phyloP scores from a whole-genome alignment of 495 filamentous ascomycete species.

The Letharia columbiana region DNA sequence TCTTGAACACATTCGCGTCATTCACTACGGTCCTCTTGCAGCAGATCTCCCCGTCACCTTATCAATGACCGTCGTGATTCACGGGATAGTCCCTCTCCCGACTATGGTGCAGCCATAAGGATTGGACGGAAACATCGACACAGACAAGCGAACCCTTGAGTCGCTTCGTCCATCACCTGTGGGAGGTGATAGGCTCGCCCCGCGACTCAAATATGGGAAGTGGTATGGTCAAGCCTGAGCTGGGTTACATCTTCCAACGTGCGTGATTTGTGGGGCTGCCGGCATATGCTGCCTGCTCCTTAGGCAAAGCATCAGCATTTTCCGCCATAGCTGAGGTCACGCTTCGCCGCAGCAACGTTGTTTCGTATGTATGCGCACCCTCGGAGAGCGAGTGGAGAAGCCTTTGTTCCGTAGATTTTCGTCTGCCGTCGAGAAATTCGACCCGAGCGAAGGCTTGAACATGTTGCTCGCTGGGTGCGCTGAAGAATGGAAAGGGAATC shows the following conservation, averaged over 20 bases:
- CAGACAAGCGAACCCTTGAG: not conserved
- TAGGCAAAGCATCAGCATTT: not conserved
- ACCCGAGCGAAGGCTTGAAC: too few species aligned
- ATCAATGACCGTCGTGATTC: not conserved
- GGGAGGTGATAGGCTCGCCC: not conserved
- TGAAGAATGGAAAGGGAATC: not conserved
- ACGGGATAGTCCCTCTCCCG: not conserved
- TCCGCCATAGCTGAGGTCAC: not conserved
- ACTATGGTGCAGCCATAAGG: not conserved
- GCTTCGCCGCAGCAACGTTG: not conserved
- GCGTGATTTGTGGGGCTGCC: slow-evolving; percentile 1
- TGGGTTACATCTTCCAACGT: not conserved
- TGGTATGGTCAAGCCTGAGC: not conserved
- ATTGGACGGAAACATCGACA: not conserved
- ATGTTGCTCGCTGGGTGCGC: not conserved
- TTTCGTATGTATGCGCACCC: not conserved
- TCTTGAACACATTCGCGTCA: not conserved
- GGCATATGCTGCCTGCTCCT: not conserved
- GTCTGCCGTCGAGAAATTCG: not conserved
- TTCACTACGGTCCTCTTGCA: not conserved
- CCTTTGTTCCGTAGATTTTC: not conserved
- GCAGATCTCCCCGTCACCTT: not conserved
- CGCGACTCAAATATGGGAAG: not conserved
- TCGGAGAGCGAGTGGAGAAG: not conserved
- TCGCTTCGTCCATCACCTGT: not conserved